Evolutionary conservation across 1,284 basidiomycete species (phyloP).

Genomic region (Irpex sp.): DNA sequence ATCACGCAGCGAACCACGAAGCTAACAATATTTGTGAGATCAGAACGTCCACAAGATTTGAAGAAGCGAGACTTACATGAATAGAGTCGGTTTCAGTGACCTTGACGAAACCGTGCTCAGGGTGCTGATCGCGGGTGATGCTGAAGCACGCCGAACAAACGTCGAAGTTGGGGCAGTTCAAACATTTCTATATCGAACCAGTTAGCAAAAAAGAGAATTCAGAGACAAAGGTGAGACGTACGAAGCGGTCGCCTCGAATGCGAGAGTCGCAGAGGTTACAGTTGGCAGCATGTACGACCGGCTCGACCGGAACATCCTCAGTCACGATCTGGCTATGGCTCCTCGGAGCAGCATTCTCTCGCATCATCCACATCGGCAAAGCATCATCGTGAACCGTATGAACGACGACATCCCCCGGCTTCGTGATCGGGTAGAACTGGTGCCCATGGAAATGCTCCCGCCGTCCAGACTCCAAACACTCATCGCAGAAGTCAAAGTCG

Average conservation of each 20-base stretch:
- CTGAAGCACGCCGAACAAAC: constrained; percentile 69
- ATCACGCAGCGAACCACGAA: constrained; percentile 15
- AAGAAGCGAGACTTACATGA: constrained; percentile 36
- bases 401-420: constrained; percentile 58
- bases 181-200: constrained; percentile 52
- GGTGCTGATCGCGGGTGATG: constrained; percentile 70
- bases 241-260: constrained; percentile 62
- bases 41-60: not conserved
- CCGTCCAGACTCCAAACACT: constrained; percentile 36
- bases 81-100: constrained; percentile 52
- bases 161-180: constrained; percentile 72
- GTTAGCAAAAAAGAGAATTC: not conserved
- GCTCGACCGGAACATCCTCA: constrained; percentile 11
- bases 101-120: constrained; percentile 71
- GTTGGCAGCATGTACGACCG: constrained; percentile 48
- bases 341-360: not conserved
- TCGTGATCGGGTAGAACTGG: constrained; percentile 61
- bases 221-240: constrained; percentile 12
- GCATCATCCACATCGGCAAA: constrained; percentile 19
- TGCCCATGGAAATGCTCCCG: constrained; percentile 30
- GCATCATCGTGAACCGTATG: constrained; percentile 48
- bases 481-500: constrained; percentile 70
- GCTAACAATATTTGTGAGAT: constrained; percentile 3
- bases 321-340: constrained; percentile 5
- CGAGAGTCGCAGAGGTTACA: constrained; percentile 74